Conservation (phyloP, 345 rosid species). For the Eucalyptus tenuipes region DNA sequence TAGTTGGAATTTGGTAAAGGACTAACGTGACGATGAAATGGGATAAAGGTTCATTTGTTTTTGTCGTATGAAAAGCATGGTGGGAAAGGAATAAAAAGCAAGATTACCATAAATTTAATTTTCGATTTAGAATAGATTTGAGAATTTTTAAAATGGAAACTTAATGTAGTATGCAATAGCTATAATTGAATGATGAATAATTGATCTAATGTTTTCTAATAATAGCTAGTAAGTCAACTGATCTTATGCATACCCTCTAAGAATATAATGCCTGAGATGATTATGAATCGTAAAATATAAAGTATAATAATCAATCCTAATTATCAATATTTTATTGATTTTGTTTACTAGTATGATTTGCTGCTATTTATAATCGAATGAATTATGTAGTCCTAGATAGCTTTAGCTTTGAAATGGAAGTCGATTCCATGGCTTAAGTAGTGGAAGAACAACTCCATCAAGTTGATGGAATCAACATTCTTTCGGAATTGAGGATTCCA, state of each 20-base stretch:
- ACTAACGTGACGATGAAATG: background rate
- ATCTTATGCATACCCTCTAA: background rate
- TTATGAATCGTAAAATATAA: background rate
- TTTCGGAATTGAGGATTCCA: background rate
- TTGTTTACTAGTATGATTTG: background rate
- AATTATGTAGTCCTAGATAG: background rate
- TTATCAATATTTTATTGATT: background rate
- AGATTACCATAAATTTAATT: background rate
- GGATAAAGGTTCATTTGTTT: background rate
- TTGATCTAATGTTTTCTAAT: background rate
- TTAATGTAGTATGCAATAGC: background rate
- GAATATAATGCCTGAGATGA: background rate
- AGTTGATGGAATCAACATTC: background rate
- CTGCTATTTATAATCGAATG: background rate
- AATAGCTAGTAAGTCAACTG: background rate
- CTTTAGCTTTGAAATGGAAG: background rate
- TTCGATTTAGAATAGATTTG: background rate
- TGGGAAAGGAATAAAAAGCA: background rate
- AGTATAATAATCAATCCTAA: background rate
- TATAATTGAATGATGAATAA: background rate
- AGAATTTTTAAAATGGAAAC: background rate
- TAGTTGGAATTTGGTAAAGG: background rate
- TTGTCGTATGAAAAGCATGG: background rate
- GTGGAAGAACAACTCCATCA: background rate
- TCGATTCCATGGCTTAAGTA: background rate